phyloP scores from a whole-genome alignment of 1,139 yeast species.

The Candida glucosophila region DNA sequence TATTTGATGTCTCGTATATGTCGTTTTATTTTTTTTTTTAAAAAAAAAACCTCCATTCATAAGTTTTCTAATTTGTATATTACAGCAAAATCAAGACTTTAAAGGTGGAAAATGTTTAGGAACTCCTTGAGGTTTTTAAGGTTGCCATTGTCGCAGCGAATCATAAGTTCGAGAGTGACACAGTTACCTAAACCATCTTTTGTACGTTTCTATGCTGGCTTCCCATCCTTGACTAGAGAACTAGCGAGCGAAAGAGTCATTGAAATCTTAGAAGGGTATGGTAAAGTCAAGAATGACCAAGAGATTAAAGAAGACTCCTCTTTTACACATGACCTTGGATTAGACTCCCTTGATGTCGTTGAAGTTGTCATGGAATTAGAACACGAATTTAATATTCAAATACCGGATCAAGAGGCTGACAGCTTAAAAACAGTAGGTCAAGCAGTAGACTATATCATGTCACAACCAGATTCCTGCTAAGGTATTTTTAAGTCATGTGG shows the following conservation, averaged over 20 bases:
- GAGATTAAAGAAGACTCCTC: constrained; percentile 51
- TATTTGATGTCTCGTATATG: too few relatives aligned
- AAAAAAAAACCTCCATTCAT: too few relatives aligned
- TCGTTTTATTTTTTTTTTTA: too few relatives aligned
- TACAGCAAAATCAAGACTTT: too few relatives aligned
- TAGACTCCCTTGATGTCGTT: constrained; percentile 82
- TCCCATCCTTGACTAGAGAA: constrained; percentile 60
- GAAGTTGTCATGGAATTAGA: constrained; percentile 89
- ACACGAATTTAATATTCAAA: constrained; percentile 68
- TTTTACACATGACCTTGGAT: constrained; percentile 68
- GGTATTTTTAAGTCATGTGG: too few relatives aligned
- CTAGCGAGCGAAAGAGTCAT: constrained; percentile 68
- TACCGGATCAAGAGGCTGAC: constrained; percentile 85
- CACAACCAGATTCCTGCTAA: constrained; percentile 64
- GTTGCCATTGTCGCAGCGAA: too few relatives aligned
- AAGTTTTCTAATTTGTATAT: too few relatives aligned
- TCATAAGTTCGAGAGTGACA: too few relatives aligned
- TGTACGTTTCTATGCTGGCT: constrained; percentile 48
- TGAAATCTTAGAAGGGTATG: constrained; percentile 74
- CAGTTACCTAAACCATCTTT: constrained; percentile 8
- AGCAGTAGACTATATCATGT: constrained; percentile 65
- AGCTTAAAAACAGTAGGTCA: constrained; percentile 75
- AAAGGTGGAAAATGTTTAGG: constrained; percentile 40
- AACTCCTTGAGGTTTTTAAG: too few relatives aligned
- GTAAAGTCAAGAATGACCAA: constrained; percentile 47